phyloP scores from a whole-genome alignment of 2,329 filamentous ascomycete species.

The Xylariales sp. region DNA sequence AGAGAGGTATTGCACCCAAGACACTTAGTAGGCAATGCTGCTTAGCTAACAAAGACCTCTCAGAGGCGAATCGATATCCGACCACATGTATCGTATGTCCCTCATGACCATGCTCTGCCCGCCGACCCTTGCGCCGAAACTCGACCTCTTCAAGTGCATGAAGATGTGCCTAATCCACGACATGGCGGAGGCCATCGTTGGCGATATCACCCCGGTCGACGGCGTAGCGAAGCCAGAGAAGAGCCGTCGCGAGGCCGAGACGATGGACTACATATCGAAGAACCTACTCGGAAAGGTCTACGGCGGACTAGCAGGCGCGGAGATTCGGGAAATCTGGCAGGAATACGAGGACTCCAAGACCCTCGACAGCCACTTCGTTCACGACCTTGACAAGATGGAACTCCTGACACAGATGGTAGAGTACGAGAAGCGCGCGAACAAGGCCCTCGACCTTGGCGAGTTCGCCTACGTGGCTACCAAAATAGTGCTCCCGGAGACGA shows the following conservation, averaged over 20 bases:
- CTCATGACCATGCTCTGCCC: conserved; percentile 94
- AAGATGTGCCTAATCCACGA: conserved; percentile 97
- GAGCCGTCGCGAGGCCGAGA: conserved; percentile 83
- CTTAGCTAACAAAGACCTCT: conserved; percentile 5
- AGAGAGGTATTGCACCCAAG: conserved; percentile 54
- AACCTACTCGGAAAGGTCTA: conserved; percentile 79
- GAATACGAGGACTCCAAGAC: conserved; percentile 94
- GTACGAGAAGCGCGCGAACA: conserved; percentile 81
- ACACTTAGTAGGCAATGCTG: no score
- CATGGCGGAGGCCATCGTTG: conserved; percentile 95
- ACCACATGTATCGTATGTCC: conserved; percentile 99
- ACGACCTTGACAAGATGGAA: conserved; percentile 98
- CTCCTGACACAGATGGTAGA: conserved; percentile 94
- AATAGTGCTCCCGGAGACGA: conserved; percentile 81
- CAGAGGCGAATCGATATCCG: conserved; percentile 89
- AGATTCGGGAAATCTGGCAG: conserved; percentile 86
- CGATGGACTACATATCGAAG: conserved; percentile 90
- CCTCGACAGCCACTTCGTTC: conserved; percentile 86
- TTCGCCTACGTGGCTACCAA: conserved; percentile 82
- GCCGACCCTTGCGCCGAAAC: conserved; percentile 72
- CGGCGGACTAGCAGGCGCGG: conserved; percentile 73
- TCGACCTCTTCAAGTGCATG: conserved; percentile 86
- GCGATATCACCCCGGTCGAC: conserved; percentile 96
- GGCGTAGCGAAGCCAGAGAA: conserved; percentile 88
- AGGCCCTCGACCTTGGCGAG: conserved; percentile 81